Conservation (phyloP, 371 early-diverging fungal species). For the Conidiobolus incongruus region DNA sequence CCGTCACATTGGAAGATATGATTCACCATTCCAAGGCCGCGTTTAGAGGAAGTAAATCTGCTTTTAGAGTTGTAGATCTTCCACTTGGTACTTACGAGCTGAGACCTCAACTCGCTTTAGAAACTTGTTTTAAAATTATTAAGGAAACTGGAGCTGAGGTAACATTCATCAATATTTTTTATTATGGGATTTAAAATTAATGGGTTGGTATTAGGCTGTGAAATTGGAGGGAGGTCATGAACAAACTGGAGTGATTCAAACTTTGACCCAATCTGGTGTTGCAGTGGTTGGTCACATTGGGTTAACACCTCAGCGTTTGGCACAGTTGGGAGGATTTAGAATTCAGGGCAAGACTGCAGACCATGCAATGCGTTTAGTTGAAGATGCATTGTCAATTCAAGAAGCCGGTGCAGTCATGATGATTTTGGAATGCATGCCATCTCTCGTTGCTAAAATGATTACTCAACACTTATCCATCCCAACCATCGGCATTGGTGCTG, state of each 20-base stretch:
- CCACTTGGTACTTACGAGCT: conserved; percentile 84
- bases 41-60: conserved; percentile 40
- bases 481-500: conserved; percentile 95
- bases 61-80: conserved; percentile 71
- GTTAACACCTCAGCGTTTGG: conserved; percentile 79
- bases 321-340: conserved; percentile 68
- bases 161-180: conserved; percentile 3
- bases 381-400: conserved; percentile 75
- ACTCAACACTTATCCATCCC: conserved; percentile 55
- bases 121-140: conserved; percentile 50
- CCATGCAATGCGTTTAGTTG: conserved; percentile 36
- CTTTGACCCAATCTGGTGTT: conserved; percentile 60
- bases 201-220: conserved; percentile 62
- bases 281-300: conserved; percentile 89
- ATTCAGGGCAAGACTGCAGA: conserved; percentile 79
- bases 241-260: conserved; percentile 43
- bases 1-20: conserved; percentile 84
- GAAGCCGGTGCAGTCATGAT: conserved; percentile 78
- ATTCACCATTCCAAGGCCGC: conserved; percentile 84
- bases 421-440: conserved; percentile 86
- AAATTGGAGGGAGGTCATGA: conserved; percentile 88
- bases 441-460: conserved; percentile 57
- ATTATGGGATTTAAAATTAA: no score
- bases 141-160: conserved; percentile 76
- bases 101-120: conserved; percentile 42